Percentiles rank a stretch among this genome's conserved stretches.
phyloP scores from a whole-genome alignment of 2,329 filamentous ascomycete species.

The Nemania sp. region DNA sequence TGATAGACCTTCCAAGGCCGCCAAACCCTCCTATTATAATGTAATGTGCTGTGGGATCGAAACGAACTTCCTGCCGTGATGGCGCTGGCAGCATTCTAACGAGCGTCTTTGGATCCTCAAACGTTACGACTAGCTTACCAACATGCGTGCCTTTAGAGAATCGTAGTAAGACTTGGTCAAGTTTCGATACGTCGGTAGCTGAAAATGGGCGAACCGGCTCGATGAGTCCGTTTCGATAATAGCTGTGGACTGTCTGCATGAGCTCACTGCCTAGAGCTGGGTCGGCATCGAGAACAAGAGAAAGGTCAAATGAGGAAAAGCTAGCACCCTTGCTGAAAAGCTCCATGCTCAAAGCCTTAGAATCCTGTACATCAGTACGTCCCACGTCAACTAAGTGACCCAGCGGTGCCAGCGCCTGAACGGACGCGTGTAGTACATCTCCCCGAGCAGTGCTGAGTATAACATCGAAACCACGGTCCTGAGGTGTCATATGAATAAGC shows the following conservation, averaged over 20 bases:
- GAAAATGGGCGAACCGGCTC: slow-evolving; percentile 22
- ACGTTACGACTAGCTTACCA: slow-evolving; percentile 46
- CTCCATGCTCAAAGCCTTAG: slow-evolving; percentile 29
- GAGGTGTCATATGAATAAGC: not conserved
- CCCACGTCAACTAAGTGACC: slow-evolving; percentile 26
- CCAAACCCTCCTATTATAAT: slow-evolving; percentile 43
- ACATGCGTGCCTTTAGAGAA: slow-evolving; percentile 41
- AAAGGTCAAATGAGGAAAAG: slow-evolving; percentile 36
- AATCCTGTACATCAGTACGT: slow-evolving; percentile 25
- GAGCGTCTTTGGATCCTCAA: slow-evolving; percentile 23
- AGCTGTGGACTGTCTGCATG: slow-evolving; percentile 29
- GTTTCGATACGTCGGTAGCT: slow-evolving; percentile 25
- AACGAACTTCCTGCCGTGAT: slow-evolving; percentile 9
- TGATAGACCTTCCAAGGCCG: slow-evolving; percentile 36
- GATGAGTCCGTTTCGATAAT: slow-evolving; percentile 32
- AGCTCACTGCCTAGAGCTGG: slow-evolving; percentile 19
- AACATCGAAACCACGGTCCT: slow-evolving; percentile 28
- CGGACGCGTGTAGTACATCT: slow-evolving; percentile 5
- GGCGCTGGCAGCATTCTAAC: slow-evolving; percentile 22
- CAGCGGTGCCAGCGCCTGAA: not conserved
- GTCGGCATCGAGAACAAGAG: slow-evolving; percentile 23
- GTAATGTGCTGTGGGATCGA: slow-evolving; percentile 43
- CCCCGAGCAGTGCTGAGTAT: slow-evolving; percentile 22
- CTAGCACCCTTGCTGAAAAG: slow-evolving; percentile 27
- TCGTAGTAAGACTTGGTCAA: slow-evolving; percentile 29